Evolutionary conservation across 1,284 basidiomycete species (phyloP).

Genomic region (Microbotryum violaceum): DNA sequence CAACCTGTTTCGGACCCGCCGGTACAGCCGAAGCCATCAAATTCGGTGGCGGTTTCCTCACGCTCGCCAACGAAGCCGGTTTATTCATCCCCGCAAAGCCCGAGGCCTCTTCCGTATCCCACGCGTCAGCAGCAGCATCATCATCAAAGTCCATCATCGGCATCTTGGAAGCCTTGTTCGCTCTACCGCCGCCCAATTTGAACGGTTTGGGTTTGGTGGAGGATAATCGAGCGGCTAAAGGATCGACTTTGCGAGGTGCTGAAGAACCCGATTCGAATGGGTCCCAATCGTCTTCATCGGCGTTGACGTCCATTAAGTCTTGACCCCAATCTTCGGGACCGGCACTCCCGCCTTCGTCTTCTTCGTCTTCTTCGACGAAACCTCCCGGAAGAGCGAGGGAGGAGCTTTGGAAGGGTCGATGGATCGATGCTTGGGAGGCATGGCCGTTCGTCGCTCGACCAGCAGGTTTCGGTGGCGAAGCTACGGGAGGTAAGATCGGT

Average conservation of each 20-base stretch:
- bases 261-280: constrained; percentile 30
- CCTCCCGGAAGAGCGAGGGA: constrained; percentile 10
- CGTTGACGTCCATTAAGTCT: constrained; percentile 83
- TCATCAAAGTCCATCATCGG: too few relatives aligned
- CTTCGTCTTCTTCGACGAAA: constrained; percentile 3
- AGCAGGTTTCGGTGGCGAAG: background rate
- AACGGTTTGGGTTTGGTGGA: constrained; percentile 8
- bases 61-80: too few relatives aligned
- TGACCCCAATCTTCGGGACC: constrained; percentile 47
- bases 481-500: background rate
- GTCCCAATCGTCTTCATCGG: constrained; percentile 79
- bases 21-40: too few relatives aligned
- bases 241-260: constrained; percentile 15
- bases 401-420: background rate
- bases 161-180: constrained; percentile 2
- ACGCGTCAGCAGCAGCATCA: too few relatives aligned
- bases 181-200: constrained; percentile 1
- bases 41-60: too few relatives aligned
- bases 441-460: background rate
- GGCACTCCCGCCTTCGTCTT: background rate
- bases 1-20: too few relatives aligned
- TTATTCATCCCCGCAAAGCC: too few relatives aligned
- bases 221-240: constrained; percentile 20
- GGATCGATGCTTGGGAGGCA: background rate
- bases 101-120: too few relatives aligned